Evolutionary conservation across 192 early-diverging fungal species (phyloP), one percentile per base, ranked within the genome.

Genomic region (Coemansia sp.): DNA sequence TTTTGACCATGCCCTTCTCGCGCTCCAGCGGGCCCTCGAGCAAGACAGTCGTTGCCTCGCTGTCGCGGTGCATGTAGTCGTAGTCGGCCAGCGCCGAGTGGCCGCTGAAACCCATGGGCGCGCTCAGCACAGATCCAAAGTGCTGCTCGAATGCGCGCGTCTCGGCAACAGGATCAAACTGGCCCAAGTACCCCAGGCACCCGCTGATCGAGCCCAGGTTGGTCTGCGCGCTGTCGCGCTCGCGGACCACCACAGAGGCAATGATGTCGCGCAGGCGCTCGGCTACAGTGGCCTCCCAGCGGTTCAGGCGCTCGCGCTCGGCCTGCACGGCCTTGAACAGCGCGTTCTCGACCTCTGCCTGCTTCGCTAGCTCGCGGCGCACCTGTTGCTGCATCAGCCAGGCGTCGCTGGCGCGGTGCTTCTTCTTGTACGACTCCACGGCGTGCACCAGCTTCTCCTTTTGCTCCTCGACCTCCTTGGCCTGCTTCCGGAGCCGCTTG

Each of bases 11-110:
- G 20, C 76, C 76, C 49, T 68, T 69, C 20, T 79, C 71, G 54
- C 76, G 70, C 67, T 79, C 76, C n/a, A 79, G 35, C 24, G 62
- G 53, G 31, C 76, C 76, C 57, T 79, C 76, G 15, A 79, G 64
- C 10, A 79, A 64, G 53, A 79, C 76, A 0, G 54, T 45, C 2
- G 76, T 63, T 3, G 62, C 51, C 40, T 69, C 54, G 67, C 71
- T 70, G 64, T 79, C 64, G 51, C 67, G 65, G 60, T 79, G 64
- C 76, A 79, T 79, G 42, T 73, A 79, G 35, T 79, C 71, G 61
- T 73, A 79, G 67, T 73, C 64, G 1, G 59, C 64, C 45, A 73
- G 62, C 37, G 61, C 51, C 10, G 76, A 73, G 29, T 40, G 29
- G 19, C 76, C 76, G 4, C 43, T 64, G 4, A 79, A 64, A 2